These are phyloP conservation scores for Scopulariopsis brevicaulis DNA, from an alignment of 2,329 filamentous ascomycete genomes.

Conservation along the genomic window DNA sequence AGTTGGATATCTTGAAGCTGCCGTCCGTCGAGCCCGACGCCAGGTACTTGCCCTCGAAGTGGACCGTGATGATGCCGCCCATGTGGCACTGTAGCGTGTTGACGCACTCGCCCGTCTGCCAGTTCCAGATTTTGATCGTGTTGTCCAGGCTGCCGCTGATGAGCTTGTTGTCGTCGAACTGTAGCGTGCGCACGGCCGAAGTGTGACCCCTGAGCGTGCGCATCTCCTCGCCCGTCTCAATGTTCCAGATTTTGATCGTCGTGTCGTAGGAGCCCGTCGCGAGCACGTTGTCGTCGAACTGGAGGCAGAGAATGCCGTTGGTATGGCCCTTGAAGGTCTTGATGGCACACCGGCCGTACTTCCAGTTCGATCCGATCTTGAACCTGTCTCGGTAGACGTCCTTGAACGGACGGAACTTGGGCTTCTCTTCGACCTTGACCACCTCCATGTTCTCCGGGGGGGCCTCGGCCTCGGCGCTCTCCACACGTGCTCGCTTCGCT, in stretches of 20 bases:
- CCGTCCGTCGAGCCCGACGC: slow-evolving; percentile 85
- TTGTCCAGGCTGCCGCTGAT: slow-evolving; percentile 84
- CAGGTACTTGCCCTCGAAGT: slow-evolving; percentile 75
- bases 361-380: slow-evolving; percentile 96
- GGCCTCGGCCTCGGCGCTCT: slow-evolving; percentile 4
- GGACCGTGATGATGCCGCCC: slow-evolving; percentile 73
- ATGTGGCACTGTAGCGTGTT: slow-evolving; percentile 70
- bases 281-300: slow-evolving; percentile 76
- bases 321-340: slow-evolving; percentile 76
- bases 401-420: slow-evolving; percentile 68
- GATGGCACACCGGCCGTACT: slow-evolving; percentile 78
- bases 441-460: neutral
- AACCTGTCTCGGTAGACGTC: slow-evolving; percentile 93
- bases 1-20: slow-evolving; percentile 88
- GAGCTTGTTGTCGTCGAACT: slow-evolving; percentile 86
- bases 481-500: slow-evolving; percentile 21
- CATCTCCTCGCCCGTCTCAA: slow-evolving; percentile 75
- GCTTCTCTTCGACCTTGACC: slow-evolving; percentile 23
- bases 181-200: slow-evolving; percentile 73
- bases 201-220: slow-evolving; percentile 78
- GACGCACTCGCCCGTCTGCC: slow-evolving; percentile 80
- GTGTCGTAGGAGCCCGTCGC: slow-evolving; percentile 92
- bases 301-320: slow-evolving; percentile 52
- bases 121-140: slow-evolving; percentile 92
- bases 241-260: slow-evolving; percentile 93